Evolutionary conservation across 805 yeast species (phyloP), one percentile per base, ranked within the genome.

Genomic region (Candida tammaniensis): DNA sequence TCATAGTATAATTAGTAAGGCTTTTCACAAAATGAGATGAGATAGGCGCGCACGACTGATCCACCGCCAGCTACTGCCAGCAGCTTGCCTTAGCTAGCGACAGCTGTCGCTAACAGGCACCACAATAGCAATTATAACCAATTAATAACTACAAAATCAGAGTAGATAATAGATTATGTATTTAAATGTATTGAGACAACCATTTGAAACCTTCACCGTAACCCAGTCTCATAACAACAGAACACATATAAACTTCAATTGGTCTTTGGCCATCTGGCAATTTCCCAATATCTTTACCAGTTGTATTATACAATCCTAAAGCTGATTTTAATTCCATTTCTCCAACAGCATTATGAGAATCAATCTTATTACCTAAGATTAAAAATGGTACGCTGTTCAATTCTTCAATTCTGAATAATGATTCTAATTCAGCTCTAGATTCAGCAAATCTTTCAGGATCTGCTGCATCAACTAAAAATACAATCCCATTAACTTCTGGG

Each of bases 401-500:
- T 66, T 93, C 98, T 61, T 91, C 96, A 55, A 93, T 93, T 52
- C 82, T 82, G 57, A 93, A 83, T 48, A 93, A 73, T 22, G 94
- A 89, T 53, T 93, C 98, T 59, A 93, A 76, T 70, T 93, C 98
- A 27, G 88, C 87, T 66, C 86, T 84, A 43, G 96, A 84, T 72
- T 93, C 99, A 48, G 85, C 84, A 52, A 93, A 85, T 65, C 99
- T 83, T 59, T 82, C 95, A 24, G 93, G 82, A 59, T 93, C 98
- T 36, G 98, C 98, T 37, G 95, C 94, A 61, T 93, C 99, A 20
- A 93, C 97, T 40, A 93, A 72, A 63, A 85, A 93, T 20, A 93
- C 98, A 48, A 93, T 93, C 37, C 97, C 98, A 62, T 88, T 86
- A 31, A 93, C 99, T 68, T 93, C 99, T 40, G 99, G 99, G 82